These are phyloP conservation scores for Schizochytrium sp. DNA, from an alignment of 108 stramenopile species.

Conservation along the genomic window DNA sequence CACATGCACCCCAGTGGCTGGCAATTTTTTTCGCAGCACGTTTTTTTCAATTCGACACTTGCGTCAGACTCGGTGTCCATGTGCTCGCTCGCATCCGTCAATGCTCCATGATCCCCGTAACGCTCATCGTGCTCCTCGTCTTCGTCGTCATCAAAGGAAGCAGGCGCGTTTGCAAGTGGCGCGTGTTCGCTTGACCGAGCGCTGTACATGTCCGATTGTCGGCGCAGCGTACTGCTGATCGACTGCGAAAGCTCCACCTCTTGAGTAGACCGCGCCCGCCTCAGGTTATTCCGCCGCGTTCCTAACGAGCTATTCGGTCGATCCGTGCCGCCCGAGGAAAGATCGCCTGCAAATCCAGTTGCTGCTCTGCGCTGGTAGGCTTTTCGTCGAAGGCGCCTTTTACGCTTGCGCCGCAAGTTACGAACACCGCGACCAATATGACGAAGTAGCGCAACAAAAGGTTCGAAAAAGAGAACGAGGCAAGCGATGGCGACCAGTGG, in stretches of 20 bases:
- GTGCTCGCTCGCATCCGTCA: background rate
- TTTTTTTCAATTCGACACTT: background rate
- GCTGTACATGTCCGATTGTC: too few relatives aligned
- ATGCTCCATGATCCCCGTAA: background rate
- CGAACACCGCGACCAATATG: background rate
- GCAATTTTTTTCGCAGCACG: background rate
- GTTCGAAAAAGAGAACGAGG: background rate
- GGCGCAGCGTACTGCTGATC: too few relatives aligned
- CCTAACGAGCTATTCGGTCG: too few relatives aligned
- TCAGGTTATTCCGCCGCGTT: too few relatives aligned
- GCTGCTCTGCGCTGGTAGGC: background rate
- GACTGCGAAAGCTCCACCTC: too few relatives aligned
- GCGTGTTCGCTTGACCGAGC: too few relatives aligned
- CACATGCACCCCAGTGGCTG: background rate
- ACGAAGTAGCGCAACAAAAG: background rate
- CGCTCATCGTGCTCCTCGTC: background rate
- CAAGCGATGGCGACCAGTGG: background rate
- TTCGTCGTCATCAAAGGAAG: too few relatives aligned
- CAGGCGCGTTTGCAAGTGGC: too few relatives aligned
- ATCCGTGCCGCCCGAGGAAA: too few relatives aligned
- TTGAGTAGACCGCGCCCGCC: too few relatives aligned
- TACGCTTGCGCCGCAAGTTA: background rate
- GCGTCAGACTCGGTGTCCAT: background rate
- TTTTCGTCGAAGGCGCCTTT: background rate
- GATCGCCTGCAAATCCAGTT: too few relatives aligned